phyloP scores from a whole-genome alignment of 306 rosid genomes.

The Casuarina cunninghamiana region DNA sequence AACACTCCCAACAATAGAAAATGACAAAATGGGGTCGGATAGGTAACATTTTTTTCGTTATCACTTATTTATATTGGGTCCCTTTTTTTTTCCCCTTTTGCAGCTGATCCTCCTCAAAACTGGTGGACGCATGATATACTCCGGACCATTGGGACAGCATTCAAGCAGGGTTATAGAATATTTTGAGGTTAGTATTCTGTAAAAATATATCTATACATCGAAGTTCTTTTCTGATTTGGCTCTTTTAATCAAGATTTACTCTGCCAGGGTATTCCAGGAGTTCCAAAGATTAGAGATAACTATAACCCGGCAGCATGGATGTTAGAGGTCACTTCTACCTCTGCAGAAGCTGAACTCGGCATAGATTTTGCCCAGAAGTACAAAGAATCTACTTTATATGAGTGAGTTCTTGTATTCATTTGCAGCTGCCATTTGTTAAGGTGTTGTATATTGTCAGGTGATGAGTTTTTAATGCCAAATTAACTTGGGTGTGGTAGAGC shows the following conservation, averaged over 20 bases:
- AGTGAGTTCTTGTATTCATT: conserved; percentile 26
- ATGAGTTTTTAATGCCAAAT: background rate
- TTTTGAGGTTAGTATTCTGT: conserved; percentile 49
- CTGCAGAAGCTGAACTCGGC: conserved; percentile 54
- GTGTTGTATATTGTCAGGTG: background rate
- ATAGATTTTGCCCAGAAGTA: conserved; percentile 45
- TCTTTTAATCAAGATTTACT: conserved; percentile 19
- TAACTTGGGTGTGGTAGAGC: background rate
- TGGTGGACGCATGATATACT: conserved; percentile 47
- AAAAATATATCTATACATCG: background rate
- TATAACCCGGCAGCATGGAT: conserved; percentile 79
- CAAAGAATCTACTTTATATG: conserved; percentile 36
- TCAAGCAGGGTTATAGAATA: conserved; percentile 46
- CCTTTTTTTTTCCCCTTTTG: background rate
- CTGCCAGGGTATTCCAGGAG: conserved; percentile 57
- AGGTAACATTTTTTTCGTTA: background rate
- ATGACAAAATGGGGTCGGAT: background rate
- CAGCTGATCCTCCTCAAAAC: conserved; percentile 46
- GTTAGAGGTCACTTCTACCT: conserved; percentile 58
- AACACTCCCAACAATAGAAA: background rate
- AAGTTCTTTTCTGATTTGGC: background rate
- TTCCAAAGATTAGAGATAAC: conserved; percentile 57
- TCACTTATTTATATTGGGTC: background rate
- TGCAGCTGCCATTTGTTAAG: background rate
- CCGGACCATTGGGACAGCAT: conserved; percentile 47